A percentile compares a stretch with the other conserved stretches of the same genome.
phyloP scores from a whole-genome alignment of 1,139 yeast species.

The Nakaseomyces kungkrabaensis region DNA sequence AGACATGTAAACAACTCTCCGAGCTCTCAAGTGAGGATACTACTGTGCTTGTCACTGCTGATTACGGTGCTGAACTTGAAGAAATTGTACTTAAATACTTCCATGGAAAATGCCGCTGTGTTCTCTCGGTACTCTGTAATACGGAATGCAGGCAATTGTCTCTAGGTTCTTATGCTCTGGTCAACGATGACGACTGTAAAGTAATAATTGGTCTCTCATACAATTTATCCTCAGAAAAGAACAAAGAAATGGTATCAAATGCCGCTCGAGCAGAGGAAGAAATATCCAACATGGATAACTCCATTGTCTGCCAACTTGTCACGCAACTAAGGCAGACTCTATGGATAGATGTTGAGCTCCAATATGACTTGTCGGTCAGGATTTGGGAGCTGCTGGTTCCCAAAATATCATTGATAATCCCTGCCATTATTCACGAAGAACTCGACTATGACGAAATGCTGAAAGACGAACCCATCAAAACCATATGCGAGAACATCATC shows the following conservation, averaged over 20 bases:
- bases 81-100: conserved; percentile 8
- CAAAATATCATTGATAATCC: conserved; percentile 18
- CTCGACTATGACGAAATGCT: conserved; percentile 18
- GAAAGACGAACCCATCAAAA: conserved; percentile 13
- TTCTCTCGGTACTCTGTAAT: conserved; percentile 18
- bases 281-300: conserved; percentile 5
- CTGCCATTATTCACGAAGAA: conserved; percentile 23
- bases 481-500: conserved; percentile 17
- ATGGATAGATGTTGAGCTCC: conserved; percentile 13
- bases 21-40: conserved; percentile 14
- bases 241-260: conserved; percentile 9
- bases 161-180: conserved; percentile 21
- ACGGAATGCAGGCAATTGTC: conserved; percentile 22
- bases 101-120: conserved; percentile 9
- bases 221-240: conserved; percentile 5
- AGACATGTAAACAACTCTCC: conserved; percentile 11
- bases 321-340: conserved; percentile 12
- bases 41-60: conserved; percentile 16
- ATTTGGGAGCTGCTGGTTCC: conserved; percentile 23
- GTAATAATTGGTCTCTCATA: conserved; percentile 20
- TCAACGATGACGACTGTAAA: conserved; percentile 16
- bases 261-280: conserved; percentile 8
- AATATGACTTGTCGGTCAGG: conserved; percentile 15
- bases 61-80: conserved; percentile 23
- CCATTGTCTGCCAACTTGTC: conserved; percentile 13